Conservation (phyloP, 2,329 filamentous ascomycete species). For the Xylaria digitata region DNA sequence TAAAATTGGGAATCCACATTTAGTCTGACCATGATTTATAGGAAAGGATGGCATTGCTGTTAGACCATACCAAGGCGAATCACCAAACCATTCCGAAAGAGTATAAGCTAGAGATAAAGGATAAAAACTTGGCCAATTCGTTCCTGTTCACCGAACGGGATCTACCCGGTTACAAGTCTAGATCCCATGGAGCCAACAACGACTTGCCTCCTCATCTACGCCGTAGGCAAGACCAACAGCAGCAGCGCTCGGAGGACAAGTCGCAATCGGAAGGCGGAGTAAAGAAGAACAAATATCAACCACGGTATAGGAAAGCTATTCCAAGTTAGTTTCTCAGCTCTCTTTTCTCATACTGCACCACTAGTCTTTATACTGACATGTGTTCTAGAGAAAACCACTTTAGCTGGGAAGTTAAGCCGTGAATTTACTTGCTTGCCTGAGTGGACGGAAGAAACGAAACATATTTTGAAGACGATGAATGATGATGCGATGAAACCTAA, state of each 20-base stretch:
- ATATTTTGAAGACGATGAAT: conserved; percentile 68
- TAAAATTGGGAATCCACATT: conserved; percentile 39
- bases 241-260: conserved; percentile 57
- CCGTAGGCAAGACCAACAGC: conserved; percentile 56
- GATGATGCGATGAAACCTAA: conserved; percentile 70
- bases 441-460: conserved; percentile 75
- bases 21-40: conserved; percentile 32
- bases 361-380: conserved; percentile 28
- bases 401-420: conserved; percentile 78
- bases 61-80: conserved; percentile 71
- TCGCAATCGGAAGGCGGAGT: conserved; percentile 59
- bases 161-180: conserved; percentile 77
- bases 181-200: conserved; percentile 67
- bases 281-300: conserved; percentile 60
- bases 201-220: conserved; percentile 69
- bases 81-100: conserved; percentile 86
- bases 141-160: conserved; percentile 96
- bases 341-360: not conserved
- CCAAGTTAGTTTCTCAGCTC: conserved; percentile 70
- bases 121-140: conserved; percentile 78
- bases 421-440: conserved; percentile 81
- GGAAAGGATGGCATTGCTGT: conserved; percentile 71
- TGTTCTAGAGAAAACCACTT: conserved; percentile 76
- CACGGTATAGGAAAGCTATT: conserved; percentile 77
- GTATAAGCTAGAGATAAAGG: conserved; percentile 80